phyloP scores from a whole-genome alignment of 257 asterid genomes.

The Galeopsis tetrahit region DNA sequence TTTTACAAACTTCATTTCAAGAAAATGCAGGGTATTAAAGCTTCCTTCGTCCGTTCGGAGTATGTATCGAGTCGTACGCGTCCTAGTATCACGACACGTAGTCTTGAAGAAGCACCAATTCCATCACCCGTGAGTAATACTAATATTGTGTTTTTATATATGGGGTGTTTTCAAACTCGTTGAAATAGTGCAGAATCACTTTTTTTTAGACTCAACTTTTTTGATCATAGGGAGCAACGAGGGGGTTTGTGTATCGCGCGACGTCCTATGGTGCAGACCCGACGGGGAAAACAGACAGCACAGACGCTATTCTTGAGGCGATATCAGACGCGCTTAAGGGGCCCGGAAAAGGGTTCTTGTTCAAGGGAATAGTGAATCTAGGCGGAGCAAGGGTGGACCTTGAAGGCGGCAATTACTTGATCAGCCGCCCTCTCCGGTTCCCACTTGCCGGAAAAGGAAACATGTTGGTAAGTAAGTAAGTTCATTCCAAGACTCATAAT shows the following conservation, averaged over 20 bases:
- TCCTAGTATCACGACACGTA: constrained; percentile 6
- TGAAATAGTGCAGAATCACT: too few species aligned
- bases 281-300: constrained; percentile 69
- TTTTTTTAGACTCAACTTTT: too few species aligned
- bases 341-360: constrained; percentile 59
- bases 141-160: not conserved
- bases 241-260: constrained; percentile 57
- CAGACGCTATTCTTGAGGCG: constrained; percentile 66
- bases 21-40: constrained; percentile 24
- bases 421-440: constrained; percentile 70
- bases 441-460: constrained; percentile 75
- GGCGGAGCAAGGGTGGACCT: constrained; percentile 86
- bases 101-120: constrained; percentile 33
- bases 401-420: constrained; percentile 85
- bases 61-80: not conserved
- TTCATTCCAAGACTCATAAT: not conserved
- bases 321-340: constrained; percentile 68
- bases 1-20: constrained; percentile 18
- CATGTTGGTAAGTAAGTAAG: constrained; percentile 53
- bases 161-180: too few species aligned
- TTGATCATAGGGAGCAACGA: not conserved
- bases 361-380: constrained; percentile 64
- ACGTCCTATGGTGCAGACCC: constrained; percentile 93
- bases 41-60: constrained; percentile 36
- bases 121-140: constrained; percentile 26